Evolutionary conservation across 192 early-diverging fungal species (phyloP).

Genomic region (Coemansia sp.): DNA sequence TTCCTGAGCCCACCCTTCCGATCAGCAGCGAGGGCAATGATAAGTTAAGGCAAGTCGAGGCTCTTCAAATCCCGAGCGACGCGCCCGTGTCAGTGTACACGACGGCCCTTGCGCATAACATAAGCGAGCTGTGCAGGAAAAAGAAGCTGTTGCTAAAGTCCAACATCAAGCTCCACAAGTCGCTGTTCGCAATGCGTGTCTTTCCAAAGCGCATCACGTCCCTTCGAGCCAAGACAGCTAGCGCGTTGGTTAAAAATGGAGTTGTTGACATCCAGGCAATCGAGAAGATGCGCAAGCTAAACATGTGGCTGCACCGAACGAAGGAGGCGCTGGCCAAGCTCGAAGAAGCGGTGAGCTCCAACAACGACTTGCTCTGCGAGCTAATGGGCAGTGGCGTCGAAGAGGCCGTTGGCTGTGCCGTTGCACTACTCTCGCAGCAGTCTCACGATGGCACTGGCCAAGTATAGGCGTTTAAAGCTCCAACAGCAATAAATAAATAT

Average conservation of each 20-base stretch:
- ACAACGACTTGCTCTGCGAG: background rate
- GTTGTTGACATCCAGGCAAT: background rate
- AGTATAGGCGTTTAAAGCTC: background rate
- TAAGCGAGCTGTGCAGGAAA: background rate
- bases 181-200: background rate
- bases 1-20: background rate
- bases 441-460: background rate
- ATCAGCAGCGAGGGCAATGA: background rate
- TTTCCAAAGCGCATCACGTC: background rate
- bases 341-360: background rate
- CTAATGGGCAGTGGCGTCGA: background rate
- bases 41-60: background rate
- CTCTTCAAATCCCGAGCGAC: background rate
- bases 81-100: background rate
- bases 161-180: background rate
- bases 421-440: background rate
- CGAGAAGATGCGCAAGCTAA: background rate
- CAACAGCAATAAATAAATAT: background rate
- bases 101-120: background rate
- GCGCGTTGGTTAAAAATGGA: background rate
- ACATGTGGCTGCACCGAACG: background rate
- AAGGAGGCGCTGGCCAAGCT: background rate
- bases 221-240: background rate
- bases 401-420: background rate
- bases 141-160: background rate